Percentiles rank a stretch among this genome's conserved stretches.
phyloP scores from a whole-genome alignment of 129 eudicot genomes.

The Flaveria sonorensis region DNA sequence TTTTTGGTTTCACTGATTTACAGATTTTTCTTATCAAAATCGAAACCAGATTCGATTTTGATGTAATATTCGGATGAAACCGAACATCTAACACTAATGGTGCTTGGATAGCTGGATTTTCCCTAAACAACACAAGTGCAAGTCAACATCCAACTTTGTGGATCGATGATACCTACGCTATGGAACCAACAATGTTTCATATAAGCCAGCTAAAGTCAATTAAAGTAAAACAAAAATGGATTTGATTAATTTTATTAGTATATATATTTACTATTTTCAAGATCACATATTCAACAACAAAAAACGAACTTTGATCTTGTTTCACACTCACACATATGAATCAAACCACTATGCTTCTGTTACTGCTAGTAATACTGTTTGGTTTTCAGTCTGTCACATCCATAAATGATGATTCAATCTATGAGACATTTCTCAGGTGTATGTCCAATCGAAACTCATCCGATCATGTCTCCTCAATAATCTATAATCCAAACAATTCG shows the following conservation, averaged over 20 bases:
- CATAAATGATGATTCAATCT: not conserved
- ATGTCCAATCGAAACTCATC: constrained; percentile 27
- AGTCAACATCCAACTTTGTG: constrained; percentile 1
- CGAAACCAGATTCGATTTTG: no score
- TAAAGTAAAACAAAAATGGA: not conserved
- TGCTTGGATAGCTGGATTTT: not conserved
- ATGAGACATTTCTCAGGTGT: constrained; percentile 21
- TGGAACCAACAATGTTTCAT: constrained; percentile 19
- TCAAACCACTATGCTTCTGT: constrained; percentile 1
- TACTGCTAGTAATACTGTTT: constrained; percentile 15
- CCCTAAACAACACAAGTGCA: not conserved
- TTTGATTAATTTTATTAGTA: not conserved
- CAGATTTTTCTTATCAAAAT: no score
- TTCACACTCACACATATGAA: not conserved
- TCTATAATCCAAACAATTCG: constrained; percentile 33
- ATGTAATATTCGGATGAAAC: no score
- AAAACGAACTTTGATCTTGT: not conserved
- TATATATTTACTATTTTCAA: not conserved
- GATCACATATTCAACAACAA: not conserved
- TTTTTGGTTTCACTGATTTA: no score
- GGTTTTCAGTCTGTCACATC: not conserved
- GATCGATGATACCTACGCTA: constrained; percentile 18
- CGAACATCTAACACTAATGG: no score
- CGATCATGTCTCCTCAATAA: constrained; percentile 20
- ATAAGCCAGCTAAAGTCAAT: constrained; percentile 7